Percentiles rank a stretch among this genome's conserved stretches.
Evolutionary conservation across 768 basidiomycete genomes (phyloP).

Genomic region (Tylopilus cervinicoccineus): DNA sequence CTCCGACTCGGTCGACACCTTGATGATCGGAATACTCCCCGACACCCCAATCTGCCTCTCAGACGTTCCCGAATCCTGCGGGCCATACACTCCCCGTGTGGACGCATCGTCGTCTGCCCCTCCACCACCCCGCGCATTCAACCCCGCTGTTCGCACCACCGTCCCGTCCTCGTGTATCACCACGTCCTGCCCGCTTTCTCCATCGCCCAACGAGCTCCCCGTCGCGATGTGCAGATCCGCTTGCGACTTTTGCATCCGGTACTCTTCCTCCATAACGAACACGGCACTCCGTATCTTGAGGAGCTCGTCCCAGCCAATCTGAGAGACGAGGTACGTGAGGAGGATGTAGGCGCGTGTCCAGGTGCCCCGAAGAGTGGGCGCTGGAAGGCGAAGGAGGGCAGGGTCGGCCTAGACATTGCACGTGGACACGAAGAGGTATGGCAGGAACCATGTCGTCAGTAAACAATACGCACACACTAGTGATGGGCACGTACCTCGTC

Average conservation of each 20-base stretch:
- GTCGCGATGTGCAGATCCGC: slow-evolving; percentile 52
- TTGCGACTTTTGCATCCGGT: slow-evolving; percentile 91
- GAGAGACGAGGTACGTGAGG: slow-evolving; percentile 84
- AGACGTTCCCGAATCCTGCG: slow-evolving; percentile 21
- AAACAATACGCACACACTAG: not conserved
- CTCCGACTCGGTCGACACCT: slow-evolving; percentile 70
- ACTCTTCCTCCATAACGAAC: slow-evolving; percentile 99
- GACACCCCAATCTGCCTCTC: slow-evolving; percentile 20
- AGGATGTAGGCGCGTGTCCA: slow-evolving; percentile 94
- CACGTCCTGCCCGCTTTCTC: slow-evolving; percentile 19
- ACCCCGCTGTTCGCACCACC: slow-evolving; percentile 23
- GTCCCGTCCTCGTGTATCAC: slow-evolving; percentile 68
- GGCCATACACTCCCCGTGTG: slow-evolving; percentile 52
- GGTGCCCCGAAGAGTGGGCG: slow-evolving; percentile 90
- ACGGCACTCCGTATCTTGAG: slow-evolving; percentile 91
- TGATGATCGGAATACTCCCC: slow-evolving; percentile 60
- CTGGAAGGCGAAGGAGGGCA: slow-evolving; percentile 89
- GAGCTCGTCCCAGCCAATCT: slow-evolving; percentile 98
- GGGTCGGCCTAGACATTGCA: slow-evolving; percentile 84
- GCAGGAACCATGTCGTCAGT: not conserved
- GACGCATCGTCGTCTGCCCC: slow-evolving; percentile 65
- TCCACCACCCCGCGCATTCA: not conserved
- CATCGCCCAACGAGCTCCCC: slow-evolving; percentile 1
- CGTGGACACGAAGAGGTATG: not conserved
- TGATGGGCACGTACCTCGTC: slow-evolving; percentile 54